Evolutionary conservation across 768 basidiomycete species (phyloP), one percentile per base, ranked within the genome.

Genomic region (Chlorophyllum brunneum): DNA sequence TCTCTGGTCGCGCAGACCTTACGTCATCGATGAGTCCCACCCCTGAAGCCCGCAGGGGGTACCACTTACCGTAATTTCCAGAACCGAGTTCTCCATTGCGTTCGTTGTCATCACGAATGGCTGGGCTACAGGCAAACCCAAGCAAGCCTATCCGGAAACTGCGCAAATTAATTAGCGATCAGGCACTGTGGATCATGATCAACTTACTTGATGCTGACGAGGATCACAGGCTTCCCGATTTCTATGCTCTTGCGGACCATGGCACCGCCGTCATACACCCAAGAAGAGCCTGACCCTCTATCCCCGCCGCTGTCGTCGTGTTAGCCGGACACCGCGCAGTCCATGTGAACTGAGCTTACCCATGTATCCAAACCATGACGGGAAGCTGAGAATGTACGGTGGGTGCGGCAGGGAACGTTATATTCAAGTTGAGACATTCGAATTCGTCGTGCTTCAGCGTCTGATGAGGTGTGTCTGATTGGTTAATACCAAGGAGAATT

Each of bases 281-380:
- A 90, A 62, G 79, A 79, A 2, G 86, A 86, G 5, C 88, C 88
- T 51, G 80, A 82, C 16, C 88, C 88, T 60, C 79, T 73, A 61
- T 86, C 80, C 7, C 82, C 83, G 34, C 88, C 88, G 22, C 88
- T 90, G 16, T 23, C 55, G 55, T 48, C 48, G 47, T 7, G 55
- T 49, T 47, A 55, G 47, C 26, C 42, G 29, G 29, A 58, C 50
- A 53, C 36, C 23, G 9, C 16, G 20, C 31, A 47, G 49, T 55
- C 15, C 41, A 57, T 36, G 43, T 20, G 24, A 26, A 71, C 81
- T 38, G 16, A 36, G 10, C 51, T 43, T 59, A 90, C 88, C 88
- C 88, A 68, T 91, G 88, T n/a, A 91, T 72, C 88, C 88, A 91
- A 39, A 89, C 65, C 88, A 91, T 88, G 58, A 91, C 87, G 5